Evolutionary conservation across 140 eudicot species (phyloP), one percentile per base, ranked within the genome.

Genomic region (Cichorium intybus): DNA sequence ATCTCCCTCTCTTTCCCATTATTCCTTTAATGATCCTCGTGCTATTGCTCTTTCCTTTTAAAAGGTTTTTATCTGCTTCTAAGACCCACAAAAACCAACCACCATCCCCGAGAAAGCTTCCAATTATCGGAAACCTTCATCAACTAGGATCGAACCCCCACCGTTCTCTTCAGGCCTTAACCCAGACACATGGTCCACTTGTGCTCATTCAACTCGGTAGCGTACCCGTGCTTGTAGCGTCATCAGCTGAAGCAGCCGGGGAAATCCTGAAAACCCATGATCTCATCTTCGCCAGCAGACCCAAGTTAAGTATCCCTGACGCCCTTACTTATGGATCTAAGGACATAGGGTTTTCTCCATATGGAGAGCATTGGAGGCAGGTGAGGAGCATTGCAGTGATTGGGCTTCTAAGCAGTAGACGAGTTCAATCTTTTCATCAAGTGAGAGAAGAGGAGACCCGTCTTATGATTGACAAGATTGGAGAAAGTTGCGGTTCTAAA

Each of bases 111-210:
- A 60, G 50, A 37, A 75, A 59, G 74, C 75, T 82, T 31, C 85
- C 88, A 2, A 58, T 82, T 16, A 51, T 79, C 14, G 82, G 88
- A 18, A 77, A 83, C 72, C 68, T 83, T 57, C 88, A 83, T 14
- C 81, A 79, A 45, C 33, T 83, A 7, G 73, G 80, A 15, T 57
- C 11, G 6, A 52, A 41, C 27, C 80, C 85, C 1, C 88, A 83
- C 56, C 82, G 52, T 17, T 54, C 71, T 4, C 68, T 65, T n/a
- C 31, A 15, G 10, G 22, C 62, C 14, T 24, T 74, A 51, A 34
- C 79, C 21, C 16, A 56, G 49, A 56, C 23, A 48, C 62, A 57
- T 5, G 79, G 79, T n/a, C 68, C 79, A n/a, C 52, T 74, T n/a
- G 47, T 31, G 10, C 79, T 63, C 11, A 18, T 73, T 55, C 48